These are phyloP conservation scores for Sideroxylon spinosum DNA, from an alignment of 179 eudicot species.

Conservation along the genomic window DNA sequence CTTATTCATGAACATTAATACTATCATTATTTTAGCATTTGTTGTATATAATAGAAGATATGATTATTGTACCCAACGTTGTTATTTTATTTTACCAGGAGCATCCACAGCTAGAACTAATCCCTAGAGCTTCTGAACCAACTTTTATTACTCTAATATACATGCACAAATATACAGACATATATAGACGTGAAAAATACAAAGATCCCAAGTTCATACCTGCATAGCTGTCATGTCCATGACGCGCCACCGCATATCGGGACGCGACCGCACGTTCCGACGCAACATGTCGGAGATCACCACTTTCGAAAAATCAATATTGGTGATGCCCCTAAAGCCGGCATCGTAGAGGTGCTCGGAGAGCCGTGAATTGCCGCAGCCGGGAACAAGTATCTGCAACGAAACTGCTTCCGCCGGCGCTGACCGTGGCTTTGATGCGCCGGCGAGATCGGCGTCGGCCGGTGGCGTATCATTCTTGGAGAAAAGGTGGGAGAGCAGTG, in stretches of 20 bases:
- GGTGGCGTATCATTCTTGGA: not conserved
- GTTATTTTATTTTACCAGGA: too few relatives aligned
- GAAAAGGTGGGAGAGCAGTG: conserved; percentile 47
- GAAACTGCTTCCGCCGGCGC: conserved; percentile 12
- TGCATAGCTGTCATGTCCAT: conserved; percentile 93
- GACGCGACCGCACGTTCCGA: conserved; percentile 66
- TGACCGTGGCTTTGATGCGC: not conserved
- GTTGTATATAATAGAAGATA: too few relatives aligned
- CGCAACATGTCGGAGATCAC: conserved; percentile 79
- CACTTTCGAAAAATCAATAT: conserved; percentile 89
- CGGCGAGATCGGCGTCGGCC: not conserved
- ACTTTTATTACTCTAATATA: too few relatives aligned
- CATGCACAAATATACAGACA: not conserved
- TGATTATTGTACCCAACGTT: too few relatives aligned
- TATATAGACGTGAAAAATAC: not conserved
- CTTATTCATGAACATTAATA: too few relatives aligned
- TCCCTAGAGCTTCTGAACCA: too few relatives aligned
- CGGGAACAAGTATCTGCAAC: conserved; percentile 69
- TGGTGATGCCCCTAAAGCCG: conserved; percentile 63
- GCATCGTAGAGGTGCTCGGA: conserved; percentile 81
- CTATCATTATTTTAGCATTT: too few relatives aligned
- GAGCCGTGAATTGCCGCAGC: conserved; percentile 81
- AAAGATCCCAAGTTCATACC: conserved; percentile 28
- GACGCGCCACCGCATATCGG: conserved; percentile 89
- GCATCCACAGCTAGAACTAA: too few relatives aligned